These are phyloP conservation scores for Colletotrichum sp. DNA, from an alignment of 2,329 filamentous ascomycete genomes.

Conservation along the genomic window DNA sequence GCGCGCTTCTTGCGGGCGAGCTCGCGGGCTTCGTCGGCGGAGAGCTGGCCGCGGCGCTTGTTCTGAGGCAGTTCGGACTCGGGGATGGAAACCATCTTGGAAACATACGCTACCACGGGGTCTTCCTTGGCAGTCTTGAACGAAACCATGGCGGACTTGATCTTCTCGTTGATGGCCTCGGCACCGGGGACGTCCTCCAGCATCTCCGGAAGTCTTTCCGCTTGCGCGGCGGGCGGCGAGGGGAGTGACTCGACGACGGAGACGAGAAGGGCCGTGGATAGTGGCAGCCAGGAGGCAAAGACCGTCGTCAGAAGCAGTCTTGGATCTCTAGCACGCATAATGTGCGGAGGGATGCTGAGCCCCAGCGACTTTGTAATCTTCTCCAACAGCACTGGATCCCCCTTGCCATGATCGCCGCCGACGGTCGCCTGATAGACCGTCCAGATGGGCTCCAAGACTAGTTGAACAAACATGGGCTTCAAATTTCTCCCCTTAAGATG, in stretches of 20 bases:
- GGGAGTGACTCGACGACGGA: conserved; percentile 94
- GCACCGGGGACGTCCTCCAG: conserved; percentile 81
- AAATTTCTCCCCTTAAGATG: conserved; percentile 90
- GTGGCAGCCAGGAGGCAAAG: conserved; percentile 87
- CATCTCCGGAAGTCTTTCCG: conserved; percentile 78
- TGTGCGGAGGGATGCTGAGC: conserved; percentile 82
- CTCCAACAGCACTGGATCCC: conserved; percentile 81
- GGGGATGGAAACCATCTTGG: conserved; percentile 96
- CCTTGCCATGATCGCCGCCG: conserved; percentile 81
- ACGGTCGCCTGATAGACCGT: conserved; percentile 91
- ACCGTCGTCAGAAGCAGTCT: conserved; percentile 83
- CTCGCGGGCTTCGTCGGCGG: conserved; percentile 87
- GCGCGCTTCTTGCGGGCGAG: conserved; percentile 87
- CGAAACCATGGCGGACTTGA: conserved; percentile 82
- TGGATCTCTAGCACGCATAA: conserved; percentile 83
- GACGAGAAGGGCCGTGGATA: conserved; percentile 91
- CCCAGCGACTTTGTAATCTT: conserved; percentile 94
- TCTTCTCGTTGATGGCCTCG: conserved; percentile 67
- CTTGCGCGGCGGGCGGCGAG: conserved; percentile 81
- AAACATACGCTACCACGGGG: conserved; percentile 92
- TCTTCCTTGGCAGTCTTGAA: conserved; percentile 75
- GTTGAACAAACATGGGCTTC: conserved; percentile 97
- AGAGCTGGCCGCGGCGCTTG: conserved; percentile 78
- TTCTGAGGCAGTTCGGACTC: conserved; percentile 92
- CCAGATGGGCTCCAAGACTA: conserved; percentile 96